Percentiles rank a stretch among this genome's conserved stretches.
Evolutionary conservation across 1,284 basidiomycete genomes (phyloP).

Genomic region (Paramarasmius palmivorus): DNA sequence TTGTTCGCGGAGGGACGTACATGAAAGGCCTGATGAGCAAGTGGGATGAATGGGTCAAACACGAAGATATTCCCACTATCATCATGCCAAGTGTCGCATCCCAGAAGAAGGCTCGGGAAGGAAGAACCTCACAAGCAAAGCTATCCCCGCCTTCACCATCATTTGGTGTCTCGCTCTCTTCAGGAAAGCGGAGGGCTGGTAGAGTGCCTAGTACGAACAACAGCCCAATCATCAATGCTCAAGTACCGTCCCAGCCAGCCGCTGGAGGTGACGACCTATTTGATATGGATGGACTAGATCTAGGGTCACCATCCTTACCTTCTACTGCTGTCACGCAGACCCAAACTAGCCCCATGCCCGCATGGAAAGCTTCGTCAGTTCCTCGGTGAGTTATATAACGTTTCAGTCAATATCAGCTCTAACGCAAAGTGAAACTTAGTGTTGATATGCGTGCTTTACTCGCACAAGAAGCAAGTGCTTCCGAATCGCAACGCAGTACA

Average conservation of each 20-base stretch:
- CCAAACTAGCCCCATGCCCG: conserved; percentile 5
- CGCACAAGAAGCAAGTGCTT: conserved; percentile 64
- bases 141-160: conserved; percentile 44
- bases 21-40: conserved; percentile 62
- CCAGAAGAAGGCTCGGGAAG: conserved; percentile 28
- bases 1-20: conserved; percentile 61
- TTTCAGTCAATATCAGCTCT: conserved; percentile 6
- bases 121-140: conserved; percentile 37
- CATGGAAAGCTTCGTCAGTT: conserved; percentile 41
- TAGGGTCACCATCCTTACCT: conserved; percentile 6
- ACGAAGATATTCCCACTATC: conserved; percentile 79
- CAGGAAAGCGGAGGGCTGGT: conserved; percentile 27
- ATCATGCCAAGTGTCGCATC: conserved; percentile 42
- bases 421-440: conserved; percentile 34
- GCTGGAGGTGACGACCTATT: conserved; percentile 52
- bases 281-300: conserved; percentile 60
- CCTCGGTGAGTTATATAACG: conserved; percentile 38
- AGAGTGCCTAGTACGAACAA: conserved; percentile 19
- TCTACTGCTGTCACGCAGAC: conserved; percentile 5
- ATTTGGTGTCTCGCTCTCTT: conserved; percentile 25
- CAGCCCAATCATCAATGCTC: conserved; percentile 19
- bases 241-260: conserved; percentile 1
- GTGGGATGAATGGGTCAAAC: conserved; percentile 75
- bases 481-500: conserved; percentile 14
- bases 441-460: conserved; percentile 86